Conservation (phyloP, 192 early-diverging fungal species). For the Allomyces macrogynus region DNA sequence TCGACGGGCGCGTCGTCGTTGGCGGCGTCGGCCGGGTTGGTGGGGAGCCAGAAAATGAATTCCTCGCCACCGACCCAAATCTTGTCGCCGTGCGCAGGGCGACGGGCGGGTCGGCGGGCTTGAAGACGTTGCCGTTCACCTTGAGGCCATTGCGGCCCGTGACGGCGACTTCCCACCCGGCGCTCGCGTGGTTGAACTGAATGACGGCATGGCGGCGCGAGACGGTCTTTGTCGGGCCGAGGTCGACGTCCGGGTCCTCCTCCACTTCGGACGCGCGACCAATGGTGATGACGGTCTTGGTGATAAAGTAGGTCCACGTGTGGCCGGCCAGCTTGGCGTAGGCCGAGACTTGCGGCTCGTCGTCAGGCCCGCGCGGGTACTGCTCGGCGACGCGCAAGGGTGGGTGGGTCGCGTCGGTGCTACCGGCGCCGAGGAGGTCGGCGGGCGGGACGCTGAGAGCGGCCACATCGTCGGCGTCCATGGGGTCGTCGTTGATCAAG, state of each 20-base stretch:
- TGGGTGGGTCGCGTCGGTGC: no score
- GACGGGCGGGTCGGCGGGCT: no score
- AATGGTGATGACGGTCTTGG: constrained; percentile 52
- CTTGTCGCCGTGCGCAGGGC: no score
- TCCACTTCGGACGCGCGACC: constrained; percentile 43
- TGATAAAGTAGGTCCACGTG: constrained; percentile 66
- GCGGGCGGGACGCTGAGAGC: no score
- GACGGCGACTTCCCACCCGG: constrained; percentile 66
- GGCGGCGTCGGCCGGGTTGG: no score
- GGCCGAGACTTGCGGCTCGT: constrained; percentile 46
- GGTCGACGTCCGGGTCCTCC: constrained; percentile 63
- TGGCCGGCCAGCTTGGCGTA: constrained; percentile 78
- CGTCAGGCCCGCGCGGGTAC: constrained; percentile 4
- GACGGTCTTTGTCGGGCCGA: constrained; percentile 65
- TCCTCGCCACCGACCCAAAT: no score
- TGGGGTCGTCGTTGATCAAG: no score
- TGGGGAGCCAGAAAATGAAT: no score
- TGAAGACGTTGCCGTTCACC: constrained; percentile 36
- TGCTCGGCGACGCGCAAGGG: no score
- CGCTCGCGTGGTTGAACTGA: constrained; percentile 59
- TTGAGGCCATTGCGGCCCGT: constrained; percentile 75
- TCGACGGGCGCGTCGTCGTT: no score
- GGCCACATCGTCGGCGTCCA: no score
- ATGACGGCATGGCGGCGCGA: constrained; percentile 71
- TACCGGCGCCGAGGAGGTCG: no score